Evolutionary conservation across 1,284 basidiomycete genomes (phyloP), one percentile per base, ranked within the genome.

Genomic region (Termitomyces sp.): DNA sequence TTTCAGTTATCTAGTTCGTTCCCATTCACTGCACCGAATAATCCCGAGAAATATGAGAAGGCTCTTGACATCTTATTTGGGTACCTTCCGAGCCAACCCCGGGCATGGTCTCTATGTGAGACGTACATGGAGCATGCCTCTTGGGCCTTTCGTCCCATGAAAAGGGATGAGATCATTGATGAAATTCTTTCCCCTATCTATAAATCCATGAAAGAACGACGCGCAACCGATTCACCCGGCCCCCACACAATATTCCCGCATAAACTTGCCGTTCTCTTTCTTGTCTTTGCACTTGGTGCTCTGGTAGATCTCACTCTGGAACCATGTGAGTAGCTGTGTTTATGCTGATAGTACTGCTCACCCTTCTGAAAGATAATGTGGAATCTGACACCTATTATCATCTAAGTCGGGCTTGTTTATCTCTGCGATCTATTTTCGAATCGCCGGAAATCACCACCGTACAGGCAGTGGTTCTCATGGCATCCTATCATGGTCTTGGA

Each of bases 91-190:
- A 67, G 73, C 26, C 80, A 80, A 63, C 77, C 78, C 21, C 75
- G 82, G 40, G 82, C 84, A 17, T 84, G 82, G 74, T 68, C 82
- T 5, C 71, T 87, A 3, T 86, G 82, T 60, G 85, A 87, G 67
- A 82, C 83, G 2, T 87, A 84, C 60, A 64, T 83, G 61, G 83
- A 85, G 58, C 82, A 87, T 45, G 77, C 78, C 15, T 69, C 83
- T 12, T 86, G 82, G 80, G 70, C 76, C 51, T 83, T 81, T 62
- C 74, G 77, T 28, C 83, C 84, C 1, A 73, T 88, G 58, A 75
- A 71, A 54, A 77, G 85, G 12, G 85, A 86, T 56, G 84, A 87
- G 59, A 74, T 87, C 39, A 78, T 87, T 39, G 75, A 87, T 57
- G 84, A 86, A 24, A 75, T 82, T 34, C 66, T 87, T 47, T 72